Percentiles rank a stretch among this genome's conserved stretches.
Conservation (phyloP, 495 filamentous ascomycete genomes). For the Neurospora sp. region DNA sequence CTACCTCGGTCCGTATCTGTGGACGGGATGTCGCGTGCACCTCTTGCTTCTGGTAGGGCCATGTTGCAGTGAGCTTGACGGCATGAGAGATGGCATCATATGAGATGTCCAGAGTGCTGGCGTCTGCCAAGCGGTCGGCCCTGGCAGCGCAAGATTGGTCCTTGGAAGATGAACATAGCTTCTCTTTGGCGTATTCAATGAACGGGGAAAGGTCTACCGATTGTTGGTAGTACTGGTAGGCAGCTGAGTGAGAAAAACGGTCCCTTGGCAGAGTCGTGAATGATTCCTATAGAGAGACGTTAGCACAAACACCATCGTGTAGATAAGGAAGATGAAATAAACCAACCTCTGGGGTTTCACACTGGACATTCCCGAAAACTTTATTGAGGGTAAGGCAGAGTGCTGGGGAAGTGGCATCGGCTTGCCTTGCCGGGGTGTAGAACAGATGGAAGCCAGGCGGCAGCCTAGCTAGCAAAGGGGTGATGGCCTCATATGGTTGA, state of each 20-base stretch:
- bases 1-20: conserved; percentile 56
- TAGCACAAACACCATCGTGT: background rate
- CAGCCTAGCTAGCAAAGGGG: conserved; percentile 64
- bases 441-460: conserved; percentile 78
- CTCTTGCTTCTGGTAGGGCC: conserved; percentile 35
- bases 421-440: conserved; percentile 49
- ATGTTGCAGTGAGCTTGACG: conserved; percentile 52
- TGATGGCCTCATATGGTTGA: conserved; percentile 41
- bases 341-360: conserved; percentile 38
- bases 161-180: conserved; percentile 36
- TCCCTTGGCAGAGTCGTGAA: conserved; percentile 58
- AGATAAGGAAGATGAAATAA: background rate
- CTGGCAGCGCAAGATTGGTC: conserved; percentile 28
- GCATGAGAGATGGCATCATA: conserved; percentile 63
- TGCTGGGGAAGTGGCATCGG: conserved; percentile 27
- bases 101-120: conserved; percentile 64
- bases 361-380: conserved; percentile 52
- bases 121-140: conserved; percentile 27
- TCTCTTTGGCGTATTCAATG: conserved; percentile 44
- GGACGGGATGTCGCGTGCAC: conserved; percentile 28
- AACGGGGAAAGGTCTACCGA: conserved; percentile 49
- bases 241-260: conserved; percentile 53
- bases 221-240: conserved; percentile 58
- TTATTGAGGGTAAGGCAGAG: conserved; percentile 54
- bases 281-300: conserved; percentile 39